These are phyloP conservation scores for Oenanthe javanica DNA, from an alignment of 140 eudicot genomes.

Conservation along the genomic window DNA sequence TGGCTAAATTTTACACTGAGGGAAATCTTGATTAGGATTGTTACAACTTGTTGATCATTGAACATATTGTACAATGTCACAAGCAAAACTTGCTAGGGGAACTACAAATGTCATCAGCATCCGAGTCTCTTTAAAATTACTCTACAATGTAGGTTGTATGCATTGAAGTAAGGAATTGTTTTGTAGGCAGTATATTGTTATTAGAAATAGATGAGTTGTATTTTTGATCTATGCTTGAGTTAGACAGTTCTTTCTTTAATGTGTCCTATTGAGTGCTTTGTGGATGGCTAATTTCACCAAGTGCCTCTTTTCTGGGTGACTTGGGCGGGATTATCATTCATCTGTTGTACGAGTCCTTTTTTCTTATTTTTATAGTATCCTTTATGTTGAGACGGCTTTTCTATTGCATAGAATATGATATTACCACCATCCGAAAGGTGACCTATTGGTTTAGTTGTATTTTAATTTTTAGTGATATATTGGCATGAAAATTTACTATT, in stretches of 20 bases:
- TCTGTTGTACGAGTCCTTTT: not conserved
- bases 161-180: not conserved
- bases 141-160: not conserved
- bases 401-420: too few species aligned
- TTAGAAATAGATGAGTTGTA: slow-evolving; percentile 4
- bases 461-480: not conserved
- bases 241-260: not conserved
- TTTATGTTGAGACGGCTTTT: not conserved
- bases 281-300: not conserved
- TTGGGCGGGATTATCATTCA: not conserved
- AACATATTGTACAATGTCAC: not conserved
- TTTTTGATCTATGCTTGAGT: not conserved
- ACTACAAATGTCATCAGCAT: not conserved
- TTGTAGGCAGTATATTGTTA: slow-evolving; percentile 6
- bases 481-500: not conserved
- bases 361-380: not conserved
- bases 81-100: not conserved
- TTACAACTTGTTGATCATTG: not conserved
- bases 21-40: not conserved
- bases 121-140: not conserved
- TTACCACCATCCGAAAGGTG: too few species aligned
- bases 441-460: not conserved
- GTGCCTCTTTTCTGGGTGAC: not conserved
- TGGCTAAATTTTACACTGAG: slow-evolving; percentile 28
- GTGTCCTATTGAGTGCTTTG: not conserved